Evolutionary conservation across 2,329 filamentous ascomycete genomes (phyloP), one percentile per base, ranked within the genome.

Genomic region (Fusarium caatingaense): DNA sequence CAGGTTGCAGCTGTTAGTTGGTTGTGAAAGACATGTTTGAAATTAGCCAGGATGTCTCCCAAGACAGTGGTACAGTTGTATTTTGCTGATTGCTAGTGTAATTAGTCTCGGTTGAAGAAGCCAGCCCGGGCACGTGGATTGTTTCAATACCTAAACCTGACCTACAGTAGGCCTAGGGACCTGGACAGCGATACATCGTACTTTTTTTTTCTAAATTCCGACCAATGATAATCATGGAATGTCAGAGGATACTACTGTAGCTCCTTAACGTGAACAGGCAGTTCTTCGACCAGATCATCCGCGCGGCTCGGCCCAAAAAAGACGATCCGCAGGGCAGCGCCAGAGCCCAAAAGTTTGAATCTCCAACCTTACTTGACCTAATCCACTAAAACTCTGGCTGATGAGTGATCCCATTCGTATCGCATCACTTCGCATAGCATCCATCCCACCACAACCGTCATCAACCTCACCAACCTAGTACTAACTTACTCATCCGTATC

Each of bases 281-380:
- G 53, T 67, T 47, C 54, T 59, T 61, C 51, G 41, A 25, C 56
- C 56, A 56, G 68, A 70, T 70, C 68, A 70, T 67, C 68, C 68
- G 50, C 68, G 68, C 68, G 67, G 68, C 68, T 70, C 67, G 68
- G 68, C 64, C 68, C 67, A 70, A 69, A 59, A 63, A 71, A 62
- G 50, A 54, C 67, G 67, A 70, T 71, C 67, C 67, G 58, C 67
- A 56, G 44, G 41, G 44, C 42, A 56, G 44, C 41, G 11, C 21
- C 53, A 71, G 67, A 57, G 67, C 67, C 67, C 67, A 68, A 70
- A 70, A 60, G 59, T 53, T 64, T 53, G 42, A 58, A 71, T 71
- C 58, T 68, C 58, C 68, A 70, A 70, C 60, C 66, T 66, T 69
- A 67, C 66, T 67, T 58, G 55, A 69, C 64, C 62, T 44, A 55